Evolutionary conservation across 2,329 filamentous ascomycete species (phyloP).

Genomic region (Cytospora paraplurivora): DNA sequence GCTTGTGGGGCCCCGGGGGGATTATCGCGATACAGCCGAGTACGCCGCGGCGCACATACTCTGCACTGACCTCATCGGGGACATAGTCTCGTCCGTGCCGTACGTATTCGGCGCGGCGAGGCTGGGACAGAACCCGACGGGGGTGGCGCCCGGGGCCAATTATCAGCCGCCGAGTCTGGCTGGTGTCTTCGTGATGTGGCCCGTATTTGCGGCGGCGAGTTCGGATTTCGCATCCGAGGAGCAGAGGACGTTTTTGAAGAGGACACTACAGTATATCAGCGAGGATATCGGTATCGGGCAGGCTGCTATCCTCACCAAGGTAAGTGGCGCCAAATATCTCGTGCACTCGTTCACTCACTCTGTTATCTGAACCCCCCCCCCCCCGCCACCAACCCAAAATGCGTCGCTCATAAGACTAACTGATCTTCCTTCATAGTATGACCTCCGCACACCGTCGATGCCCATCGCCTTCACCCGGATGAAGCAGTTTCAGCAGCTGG

Average conservation of each 20-base stretch:
- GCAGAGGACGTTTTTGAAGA: conserved; percentile 26
- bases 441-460: conserved; percentile 26
- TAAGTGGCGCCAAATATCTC: conserved; percentile 9
- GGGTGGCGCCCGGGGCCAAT: neutral
- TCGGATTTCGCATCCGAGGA: conserved; percentile 26
- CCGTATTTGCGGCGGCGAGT: conserved; percentile 27
- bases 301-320: conserved; percentile 26
- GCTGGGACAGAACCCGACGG: neutral
- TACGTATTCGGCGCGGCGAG: conserved; percentile 24
- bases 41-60: conserved; percentile 15
- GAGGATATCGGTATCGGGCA: conserved; percentile 29
- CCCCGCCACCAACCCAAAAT: too few relatives aligned
- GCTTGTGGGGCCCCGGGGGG: conserved; percentile 22
- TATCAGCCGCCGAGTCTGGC: conserved; percentile 23
- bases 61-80: conserved; percentile 9
- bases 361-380: too few relatives aligned
- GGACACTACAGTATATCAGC: conserved; percentile 25
- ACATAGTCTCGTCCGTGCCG: conserved; percentile 26
- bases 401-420: too few relatives aligned
- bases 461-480: conserved; percentile 28
- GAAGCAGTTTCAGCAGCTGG: conserved; percentile 26
- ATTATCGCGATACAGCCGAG: conserved; percentile 22
- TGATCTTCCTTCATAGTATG: conserved; percentile 12
- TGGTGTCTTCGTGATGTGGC: conserved; percentile 28
- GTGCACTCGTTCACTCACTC: neutral